Evolutionary conservation across 495 filamentous ascomycete species (phyloP), one percentile per base, ranked within the genome.

Genomic region (Aspergillus incahuasiensis): DNA sequence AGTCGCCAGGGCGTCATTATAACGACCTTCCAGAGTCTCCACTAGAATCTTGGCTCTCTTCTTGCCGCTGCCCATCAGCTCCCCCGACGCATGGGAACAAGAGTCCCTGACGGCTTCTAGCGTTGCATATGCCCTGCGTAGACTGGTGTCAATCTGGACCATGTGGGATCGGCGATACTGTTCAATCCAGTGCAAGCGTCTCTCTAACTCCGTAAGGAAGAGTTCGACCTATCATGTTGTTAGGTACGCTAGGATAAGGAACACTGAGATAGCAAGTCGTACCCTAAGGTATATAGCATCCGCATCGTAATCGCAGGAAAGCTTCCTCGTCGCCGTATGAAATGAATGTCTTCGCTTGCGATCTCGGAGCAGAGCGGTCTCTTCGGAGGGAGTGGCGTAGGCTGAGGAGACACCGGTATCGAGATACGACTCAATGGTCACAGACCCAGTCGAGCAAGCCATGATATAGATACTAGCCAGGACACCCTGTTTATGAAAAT

Each of bases 11-110:
- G 85, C 92, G 55, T 92, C 89, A 28, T 92, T 87, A 71, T 97
- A 98, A 57, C 89, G 79, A 12, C 80, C 82, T 66, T 99, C 94
- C n/a, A 99, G 77, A 2, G 90, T 95, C 55, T 97, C 94, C 16
- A 99, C 90, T 68, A 97, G 82, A 42, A 96, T 83, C 60, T 87
- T 86, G 38, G 95, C 89, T 44, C 90, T 82, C 58, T 88, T 84
- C 51, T 86, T 85, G 22, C 94, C 91, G 42, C 89, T 89, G 25
- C 88, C 95, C 67, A 97, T 87, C 38, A 96, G 79, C 58, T 91
- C 91, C 54, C 89, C 92, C 7, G 92, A 95, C n/a, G 91, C 89
- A 54, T 91, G 81, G 6, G 88, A 90, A 68, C 94, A 99, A 57
- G 89, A 85, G 58, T 88, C 84, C 54, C 90, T 82, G 3, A 99